Evolutionary conservation across 2,329 filamentous ascomycete species (phyloP), one percentile per base, ranked within the genome.

Genomic region (Aureobasidium sp.): DNA sequence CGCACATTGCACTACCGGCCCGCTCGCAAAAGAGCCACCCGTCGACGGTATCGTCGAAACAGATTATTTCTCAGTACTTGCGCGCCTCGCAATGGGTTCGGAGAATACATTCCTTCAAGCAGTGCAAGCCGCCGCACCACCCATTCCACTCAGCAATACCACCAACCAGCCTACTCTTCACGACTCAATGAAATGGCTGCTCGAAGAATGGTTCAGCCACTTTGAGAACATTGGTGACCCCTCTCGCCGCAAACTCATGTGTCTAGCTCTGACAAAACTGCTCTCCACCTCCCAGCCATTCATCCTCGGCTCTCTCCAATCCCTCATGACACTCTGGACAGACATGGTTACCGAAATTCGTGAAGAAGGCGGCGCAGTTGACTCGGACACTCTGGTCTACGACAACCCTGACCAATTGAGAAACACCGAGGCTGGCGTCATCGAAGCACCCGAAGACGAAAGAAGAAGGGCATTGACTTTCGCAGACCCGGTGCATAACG

Each of bases 1-100:
- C 69, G 87, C 90, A 2, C 87, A 89, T 68, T 87, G 95, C 72
- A 90, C 89, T 0, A 89, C 89, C 0, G 93, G 94, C 0, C 92
- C 93, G 0, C 89, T 90, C 69, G 82, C 83, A 29, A 88, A 83
- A 67, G 80, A 84, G 23, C 83, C 86, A 44, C 83, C 84, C 34
- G 83, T 97, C 37, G 87, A 88, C 68, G 85, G 86, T 13, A 82
- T 91, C 12, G 87, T 89, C 0, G 86, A 96, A 70, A 89, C 89
- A 0, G 90, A 96, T 71, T 96, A 96, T 72, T 88, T 96, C 70
- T 84, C 85, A 5, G 85, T 97, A 2, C 80, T 99, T 2, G 87
- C 90, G 1, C 87, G 92, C 1, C 82, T 97, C 17, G 84, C 87
- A 0, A 77, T 96, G 2, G 86, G 87, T 0, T 88, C 88, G 41